These are phyloP conservation scores for Infundibulicybe gibba DNA, from an alignment of 768 basidiomycete genomes.

Conservation along the genomic window DNA sequence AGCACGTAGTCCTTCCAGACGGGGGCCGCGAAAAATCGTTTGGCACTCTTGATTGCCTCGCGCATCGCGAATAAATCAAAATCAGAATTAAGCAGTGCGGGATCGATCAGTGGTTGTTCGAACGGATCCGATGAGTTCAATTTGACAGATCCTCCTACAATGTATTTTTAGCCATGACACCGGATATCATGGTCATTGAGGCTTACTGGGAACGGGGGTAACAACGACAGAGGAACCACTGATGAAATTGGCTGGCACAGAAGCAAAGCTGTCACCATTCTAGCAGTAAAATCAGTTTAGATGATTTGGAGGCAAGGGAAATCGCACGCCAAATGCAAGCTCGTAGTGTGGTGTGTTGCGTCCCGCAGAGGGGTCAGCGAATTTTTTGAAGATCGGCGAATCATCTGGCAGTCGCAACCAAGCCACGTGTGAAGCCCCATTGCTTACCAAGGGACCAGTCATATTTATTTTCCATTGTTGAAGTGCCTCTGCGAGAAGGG, in stretches of 20 bases:
- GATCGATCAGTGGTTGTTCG: conserved; percentile 10
- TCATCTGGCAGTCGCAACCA: conserved; percentile 23
- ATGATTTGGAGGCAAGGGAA: not conserved
- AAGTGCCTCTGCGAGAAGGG: conserved; percentile 6
- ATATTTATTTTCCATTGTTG: conserved; percentile 15
- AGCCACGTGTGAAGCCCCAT: conserved; percentile 14
- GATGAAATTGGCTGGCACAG: conserved; percentile 9
- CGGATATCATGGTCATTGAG: conserved; percentile 12
- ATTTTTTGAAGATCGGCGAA: not conserved
- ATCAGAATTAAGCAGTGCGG: conserved; percentile 5
- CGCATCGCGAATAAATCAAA: conserved; percentile 9
- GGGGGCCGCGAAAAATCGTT: conserved; percentile 8
- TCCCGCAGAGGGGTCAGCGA: conserved; percentile 25
- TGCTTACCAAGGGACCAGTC: conserved; percentile 21
- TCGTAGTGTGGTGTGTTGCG: conserved; percentile 25
- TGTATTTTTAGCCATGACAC: conserved; percentile 20
- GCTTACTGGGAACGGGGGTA: conserved; percentile 12
- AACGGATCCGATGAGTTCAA: conserved; percentile 9
- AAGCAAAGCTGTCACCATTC: not conserved
- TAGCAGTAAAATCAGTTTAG: not conserved
- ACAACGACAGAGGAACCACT: conserved; percentile 9
- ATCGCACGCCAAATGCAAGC: conserved; percentile 13
- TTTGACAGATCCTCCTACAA: conserved; percentile 23
- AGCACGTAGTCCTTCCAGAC: conserved; percentile 7
- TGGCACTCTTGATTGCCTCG: conserved; percentile 8